Conservation (phyloP, 495 filamentous ascomycete species). For the Astrocystis sublimbata region DNA sequence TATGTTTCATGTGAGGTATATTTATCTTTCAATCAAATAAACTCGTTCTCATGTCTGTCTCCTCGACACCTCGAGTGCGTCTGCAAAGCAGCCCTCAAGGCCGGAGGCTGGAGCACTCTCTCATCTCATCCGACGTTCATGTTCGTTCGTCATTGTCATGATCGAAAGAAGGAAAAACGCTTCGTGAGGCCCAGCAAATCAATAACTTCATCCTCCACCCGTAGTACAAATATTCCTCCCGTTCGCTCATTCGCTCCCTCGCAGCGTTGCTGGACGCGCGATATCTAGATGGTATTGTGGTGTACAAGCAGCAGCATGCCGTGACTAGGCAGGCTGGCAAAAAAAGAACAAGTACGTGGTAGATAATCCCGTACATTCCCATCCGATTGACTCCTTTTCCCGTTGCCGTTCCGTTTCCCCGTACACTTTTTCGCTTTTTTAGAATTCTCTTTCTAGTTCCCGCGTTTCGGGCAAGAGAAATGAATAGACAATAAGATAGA, state of each 20-base stretch:
- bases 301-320: slow-evolving; percentile 15
- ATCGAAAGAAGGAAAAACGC: neutral
- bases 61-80: neutral
- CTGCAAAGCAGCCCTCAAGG: slow-evolving; percentile 1
- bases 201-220: slow-evolving; percentile 4
- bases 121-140: too few relatives aligned
- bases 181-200: neutral
- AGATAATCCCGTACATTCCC: neutral
- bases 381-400: neutral
- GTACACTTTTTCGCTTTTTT: neutral
- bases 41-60: slow-evolving; percentile 4
- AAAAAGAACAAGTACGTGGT: neutral
- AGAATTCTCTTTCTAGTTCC: slow-evolving; percentile 5
- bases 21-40: neutral
- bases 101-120: slow-evolving; percentile 10
- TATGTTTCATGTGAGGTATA: neutral
- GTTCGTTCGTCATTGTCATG: neutral
- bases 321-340: neutral
- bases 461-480: neutral
- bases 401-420: neutral
- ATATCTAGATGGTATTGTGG: slow-evolving; percentile 3
- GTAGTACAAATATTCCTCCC: neutral
- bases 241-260: too few relatives aligned
- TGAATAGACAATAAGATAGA: slow-evolving; percentile 5
- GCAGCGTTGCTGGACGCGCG: neutral